Evolutionary conservation across 176 grass and related monocot genomes (phyloP), one percentile per base, ranked within the genome.

Genomic region (Microstegium vimineum): DNA sequence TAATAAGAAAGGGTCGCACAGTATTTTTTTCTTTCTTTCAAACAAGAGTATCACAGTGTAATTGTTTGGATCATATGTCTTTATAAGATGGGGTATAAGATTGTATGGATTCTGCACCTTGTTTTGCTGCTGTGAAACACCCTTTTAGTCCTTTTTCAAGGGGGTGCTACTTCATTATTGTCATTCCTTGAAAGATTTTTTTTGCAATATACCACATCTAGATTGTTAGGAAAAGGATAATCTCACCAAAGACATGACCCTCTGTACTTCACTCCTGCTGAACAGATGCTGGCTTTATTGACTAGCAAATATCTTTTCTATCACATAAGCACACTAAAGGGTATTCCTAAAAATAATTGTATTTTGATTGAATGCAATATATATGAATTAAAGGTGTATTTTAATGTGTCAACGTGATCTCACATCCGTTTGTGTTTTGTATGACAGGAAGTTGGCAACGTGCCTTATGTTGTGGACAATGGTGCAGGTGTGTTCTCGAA

Each of bases 401-500:
- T 1, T 26, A 1, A 56, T 16, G 28, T 36, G 49, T 56, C 16
- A 66, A 34, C 40, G 3, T 37, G 43, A 30, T 59, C 57, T 84
- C 63, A 84, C 62, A 57, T 17, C 22, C 10, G 10, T 10, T 38
- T 78, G 3, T 80, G 5, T 78, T 78, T 49, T 83, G 66, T 11
- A 25, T 84, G 42, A 46, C 82, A 99, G 96, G 96, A 99, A 93
- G 96, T 99, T 73, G 96, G 96, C 56, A 99, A 99, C 61, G 89
- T 99, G 16, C 96, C 96, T 72, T 99, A 95, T 68, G 96, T 99
- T 12, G 96, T 99, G 36, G 87, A 99, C 81, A 99, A 95, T 28
- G 96, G 96, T 66, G 96, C 96, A 9, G 96, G 96, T 3, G 91
- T 99, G 61, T 99, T 99, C 73, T 99, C 96, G 28, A 99, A 99